Base-by-base conservation (phyloP, 1,139 yeast species). In the Debaryomyces sp. region DNA sequence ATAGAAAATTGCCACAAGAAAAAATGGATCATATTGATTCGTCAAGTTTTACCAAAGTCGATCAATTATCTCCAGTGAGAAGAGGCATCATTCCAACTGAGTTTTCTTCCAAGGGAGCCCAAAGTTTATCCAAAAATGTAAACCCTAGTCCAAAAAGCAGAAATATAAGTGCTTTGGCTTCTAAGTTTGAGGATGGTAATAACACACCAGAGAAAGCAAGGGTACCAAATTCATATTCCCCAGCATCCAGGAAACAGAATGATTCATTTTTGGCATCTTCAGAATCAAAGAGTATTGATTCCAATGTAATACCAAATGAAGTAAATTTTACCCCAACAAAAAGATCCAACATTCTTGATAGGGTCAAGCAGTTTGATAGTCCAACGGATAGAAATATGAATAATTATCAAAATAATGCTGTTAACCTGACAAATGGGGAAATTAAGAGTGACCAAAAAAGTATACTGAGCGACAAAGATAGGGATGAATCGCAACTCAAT, bases 321-420 rank as follows among this genome's bases (percentile, higher is more conserved):
- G n/a, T 2, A 9, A 35, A 18, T 24, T 18, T 44, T 6, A 43
- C 58, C 1, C 61, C 63, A 6, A 45, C 61, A 7, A 62, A 53
- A 36, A 56, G 55, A 43, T 52, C 55, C 26, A 64, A 62, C 49
- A 70, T 75, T 13, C 61, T 73, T 48, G 78, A 75, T 49, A 69
- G 68, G 52, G 75, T 75, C 7, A 71, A 63, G 51, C 71, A 72
- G 46, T 74, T 72, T 54, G 78, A 74, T 52, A 63, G 64, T 46
- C 65, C 73, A 10, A 45, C 51, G 6, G 53, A 50, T 13, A 51
- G 49, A 23, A 24, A 5, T 9, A 15, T 15, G 8, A 17, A 32
- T n/a, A 17, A 32, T 1, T 3, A 17, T 15, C 12, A 15, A 17
- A 32, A 12, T 32, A 15, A 15, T 7, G 2, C 6, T 18, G 18